phyloP scores from a whole-genome alignment of 192 early-diverging fungal genomes.

The Endogone sp. region DNA sequence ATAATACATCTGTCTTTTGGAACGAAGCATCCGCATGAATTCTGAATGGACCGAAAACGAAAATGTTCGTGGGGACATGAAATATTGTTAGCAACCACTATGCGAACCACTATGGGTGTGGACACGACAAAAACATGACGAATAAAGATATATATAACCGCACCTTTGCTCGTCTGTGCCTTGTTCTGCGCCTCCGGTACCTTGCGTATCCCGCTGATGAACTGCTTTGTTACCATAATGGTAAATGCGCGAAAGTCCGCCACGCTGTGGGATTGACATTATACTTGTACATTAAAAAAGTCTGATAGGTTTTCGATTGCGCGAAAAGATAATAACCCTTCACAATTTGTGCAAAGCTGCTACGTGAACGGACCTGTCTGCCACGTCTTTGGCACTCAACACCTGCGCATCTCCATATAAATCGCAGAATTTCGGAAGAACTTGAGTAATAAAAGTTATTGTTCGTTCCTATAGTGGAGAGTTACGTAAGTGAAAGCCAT shows the following conservation, averaged over 20 bases:
- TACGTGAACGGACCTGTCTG: conserved; percentile 8
- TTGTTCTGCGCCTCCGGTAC: conserved; percentile 22
- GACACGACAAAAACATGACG: not conserved
- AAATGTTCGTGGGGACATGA: not conserved
- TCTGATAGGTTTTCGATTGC: no score
- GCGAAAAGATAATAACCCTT: no score
- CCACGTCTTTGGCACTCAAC: conserved; percentile 5
- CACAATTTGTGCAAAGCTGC: no score
- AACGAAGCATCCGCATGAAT: conserved; percentile 26
- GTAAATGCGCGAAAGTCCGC: conserved; percentile 25
- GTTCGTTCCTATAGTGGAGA: conserved; percentile 24
- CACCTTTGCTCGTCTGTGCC: conserved; percentile 28
- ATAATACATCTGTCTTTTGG: conserved; percentile 31
- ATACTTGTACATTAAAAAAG: no score
- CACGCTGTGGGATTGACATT: conserved; percentile 3
- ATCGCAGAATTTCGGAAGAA: conserved; percentile 26
- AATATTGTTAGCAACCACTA: not conserved
- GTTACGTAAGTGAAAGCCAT: not conserved
- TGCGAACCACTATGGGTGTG: no score
- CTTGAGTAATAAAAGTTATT: conserved; percentile 11
- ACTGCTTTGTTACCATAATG: conserved; percentile 22
- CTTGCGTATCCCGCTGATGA: conserved; percentile 26
- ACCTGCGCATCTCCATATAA: conserved; percentile 7
- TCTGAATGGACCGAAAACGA: conserved; percentile 17
- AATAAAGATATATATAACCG: not conserved